A percentile compares a stretch with the other conserved stretches of the same genome.
These are phyloP conservation scores for Vishniacozyma victoriae DNA, from an alignment of 768 basidiomycete species.

Conservation along the genomic window DNA sequence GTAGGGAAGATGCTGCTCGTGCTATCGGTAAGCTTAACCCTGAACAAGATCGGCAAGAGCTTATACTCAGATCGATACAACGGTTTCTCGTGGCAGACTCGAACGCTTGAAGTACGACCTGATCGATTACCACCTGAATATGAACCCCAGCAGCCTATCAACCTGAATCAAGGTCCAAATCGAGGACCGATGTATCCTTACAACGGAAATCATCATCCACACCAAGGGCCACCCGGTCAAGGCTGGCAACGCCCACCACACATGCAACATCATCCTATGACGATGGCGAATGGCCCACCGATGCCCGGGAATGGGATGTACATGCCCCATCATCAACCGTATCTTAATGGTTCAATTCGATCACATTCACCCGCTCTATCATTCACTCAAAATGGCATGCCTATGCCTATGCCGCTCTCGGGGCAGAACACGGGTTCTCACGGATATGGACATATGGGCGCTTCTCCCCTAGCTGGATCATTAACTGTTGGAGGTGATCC, in stretches of 20 bases:
- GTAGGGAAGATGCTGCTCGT: slow-evolving; percentile 86
- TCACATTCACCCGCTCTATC: slow-evolving; percentile 6
- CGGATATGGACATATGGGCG: slow-evolving; percentile 9
- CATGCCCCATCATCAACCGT: slow-evolving; percentile 15
- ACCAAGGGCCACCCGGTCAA: slow-evolving; percentile 8
- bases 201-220: slow-evolving; percentile 8
- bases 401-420: slow-evolving; percentile 11
- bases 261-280: not conserved
- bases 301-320: not conserved
- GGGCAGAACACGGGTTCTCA: slow-evolving; percentile 21
- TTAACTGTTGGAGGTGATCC: slow-evolving; percentile 13
- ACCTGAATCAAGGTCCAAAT: not conserved
- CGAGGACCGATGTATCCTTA: slow-evolving; percentile 6
- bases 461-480: slow-evolving; percentile 36
- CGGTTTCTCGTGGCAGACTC: slow-evolving; percentile 93
- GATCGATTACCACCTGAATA: slow-evolving; percentile 70
- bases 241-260: slow-evolving; percentile 4
- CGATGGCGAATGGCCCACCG: slow-evolving; percentile 5
- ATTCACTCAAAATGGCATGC: slow-evolving; percentile 4
- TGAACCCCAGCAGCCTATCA: slow-evolving; percentile 48
- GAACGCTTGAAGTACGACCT: slow-evolving; percentile 82
- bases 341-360: no score
- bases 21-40: slow-evolving; percentile 58
- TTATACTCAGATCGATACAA: slow-evolving; percentile 70
- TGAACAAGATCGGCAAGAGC: not conserved